These are phyloP conservation scores for Pythium periplocum DNA, from an alignment of 352 stramenopile species.

Conservation along the genomic window DNA sequence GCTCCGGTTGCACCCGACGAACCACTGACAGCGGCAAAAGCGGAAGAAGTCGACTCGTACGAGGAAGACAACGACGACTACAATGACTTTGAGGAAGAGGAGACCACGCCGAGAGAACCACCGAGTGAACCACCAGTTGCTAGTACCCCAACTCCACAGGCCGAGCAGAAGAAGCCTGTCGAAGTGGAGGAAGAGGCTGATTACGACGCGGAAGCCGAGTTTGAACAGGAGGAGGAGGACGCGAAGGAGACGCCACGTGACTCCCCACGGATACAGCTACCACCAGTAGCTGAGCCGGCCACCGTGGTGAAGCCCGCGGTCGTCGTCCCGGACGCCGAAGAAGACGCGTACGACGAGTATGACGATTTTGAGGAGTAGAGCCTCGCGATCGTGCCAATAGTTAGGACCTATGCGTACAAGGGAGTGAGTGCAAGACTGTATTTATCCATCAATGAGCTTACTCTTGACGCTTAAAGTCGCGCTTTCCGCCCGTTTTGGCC, in stretches of 20 bases:
- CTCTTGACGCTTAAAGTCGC: slow-evolving; percentile 28
- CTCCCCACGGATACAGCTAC: slow-evolving; percentile 5
- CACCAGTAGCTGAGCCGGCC: background rate
- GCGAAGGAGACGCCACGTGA: slow-evolving; percentile 13
- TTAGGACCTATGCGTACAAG: background rate
- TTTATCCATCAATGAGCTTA: too few relatives aligned
- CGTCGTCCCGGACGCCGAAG: too few relatives aligned
- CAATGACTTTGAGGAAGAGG: slow-evolving; percentile 38
- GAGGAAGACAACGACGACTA: slow-evolving; percentile 31
- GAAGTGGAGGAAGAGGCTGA: slow-evolving; percentile 32
- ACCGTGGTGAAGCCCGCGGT: too few relatives aligned
- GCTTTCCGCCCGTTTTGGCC: slow-evolving; percentile 91
- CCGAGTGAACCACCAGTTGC: background rate
- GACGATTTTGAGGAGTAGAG: slow-evolving; percentile 50
- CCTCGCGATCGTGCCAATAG: background rate
- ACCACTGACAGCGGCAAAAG: background rate
- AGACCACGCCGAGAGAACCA: background rate
- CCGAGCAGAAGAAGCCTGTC: slow-evolving; percentile 5
- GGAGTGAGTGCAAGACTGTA: too few relatives aligned
- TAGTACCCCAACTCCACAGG: too few relatives aligned
- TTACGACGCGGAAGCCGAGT: slow-evolving; percentile 34
- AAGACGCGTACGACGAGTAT: slow-evolving; percentile 29
- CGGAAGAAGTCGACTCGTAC: slow-evolving; percentile 2
- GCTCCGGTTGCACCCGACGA: too few relatives aligned
- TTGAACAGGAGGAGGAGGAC: slow-evolving; percentile 37